Percentiles rank a stretch among this genome's conserved stretches.
These are phyloP conservation scores for Penicillium oxalicum DNA, from an alignment of 2,329 filamentous ascomycete genomes.

Conservation along the genomic window DNA sequence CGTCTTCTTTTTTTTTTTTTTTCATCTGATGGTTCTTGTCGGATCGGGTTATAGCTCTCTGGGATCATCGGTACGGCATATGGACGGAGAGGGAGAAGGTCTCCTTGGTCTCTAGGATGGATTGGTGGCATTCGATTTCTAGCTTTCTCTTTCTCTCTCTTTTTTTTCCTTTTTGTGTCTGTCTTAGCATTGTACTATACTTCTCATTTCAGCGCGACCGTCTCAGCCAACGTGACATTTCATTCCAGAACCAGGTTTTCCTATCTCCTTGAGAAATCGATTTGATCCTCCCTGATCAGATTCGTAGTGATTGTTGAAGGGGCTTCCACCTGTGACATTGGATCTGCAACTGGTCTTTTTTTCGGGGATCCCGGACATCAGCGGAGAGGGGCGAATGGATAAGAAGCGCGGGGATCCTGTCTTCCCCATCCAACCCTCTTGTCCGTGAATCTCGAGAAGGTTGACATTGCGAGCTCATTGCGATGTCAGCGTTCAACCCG, in stretches of 20 bases:
- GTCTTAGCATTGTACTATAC: constrained; percentile 11
- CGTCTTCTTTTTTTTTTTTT: constrained; percentile 6
- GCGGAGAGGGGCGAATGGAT: constrained; percentile 16
- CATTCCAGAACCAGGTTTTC: neutral
- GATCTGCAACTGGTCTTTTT: constrained; percentile 8
- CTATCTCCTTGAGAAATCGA: neutral
- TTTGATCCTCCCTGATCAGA: neutral
- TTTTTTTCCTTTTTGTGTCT: neutral
- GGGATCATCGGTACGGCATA: neutral
- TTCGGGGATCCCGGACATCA: constrained; percentile 17
- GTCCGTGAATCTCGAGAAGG: constrained; percentile 7
- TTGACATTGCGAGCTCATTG: constrained; percentile 17
- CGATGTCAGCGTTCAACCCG: constrained; percentile 47
- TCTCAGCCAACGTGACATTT: neutral
- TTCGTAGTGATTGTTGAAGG: neutral
- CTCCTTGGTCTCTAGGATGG: neutral
- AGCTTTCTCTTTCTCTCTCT: neutral
- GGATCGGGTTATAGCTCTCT: neutral
- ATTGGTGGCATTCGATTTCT: neutral
- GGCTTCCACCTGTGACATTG: neutral
- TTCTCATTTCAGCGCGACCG: constrained; percentile 1
- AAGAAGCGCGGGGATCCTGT: constrained; percentile 18
- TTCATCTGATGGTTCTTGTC: constrained; percentile 2
- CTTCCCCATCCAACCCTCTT: constrained; percentile 15
- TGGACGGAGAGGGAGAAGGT: neutral